Evolutionary conservation across 1,284 basidiomycete species (phyloP), one percentile per base, ranked within the genome.

Genomic region (Gymnopus androsaceus): DNA sequence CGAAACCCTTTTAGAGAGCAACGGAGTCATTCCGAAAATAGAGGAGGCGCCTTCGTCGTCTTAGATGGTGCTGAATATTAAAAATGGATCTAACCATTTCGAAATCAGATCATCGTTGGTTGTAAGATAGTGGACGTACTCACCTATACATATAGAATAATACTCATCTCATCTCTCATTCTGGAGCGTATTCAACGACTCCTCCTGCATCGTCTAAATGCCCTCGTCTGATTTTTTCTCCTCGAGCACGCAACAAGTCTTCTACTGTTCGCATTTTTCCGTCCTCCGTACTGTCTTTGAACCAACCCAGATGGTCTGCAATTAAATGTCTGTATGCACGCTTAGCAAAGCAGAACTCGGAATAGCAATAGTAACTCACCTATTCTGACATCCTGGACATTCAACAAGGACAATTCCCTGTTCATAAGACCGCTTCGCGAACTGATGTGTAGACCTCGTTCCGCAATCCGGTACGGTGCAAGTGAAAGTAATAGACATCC

Each of bases 261-360:
- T 96, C 94, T 2, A 97, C 76, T 1, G 88, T 96, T 58, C 76
- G 82, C 42, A 88, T 69, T 63, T 82, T 84, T 3, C 91, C 92
- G 3, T 85, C 85, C 57, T 86, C 76, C 0, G 88, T 92, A 45
- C 80, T 78, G 36, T 92, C 87, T 61, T 90, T 87, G 76, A 97
- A 97, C 95, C 95, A 97, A 1, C 92, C 92, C 14, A 97, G 72
- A 66, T 97, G 87, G 68, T 97, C 94, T 7, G 95, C 94, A 66
- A 95, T 94, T 17, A 94, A 75, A 72, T 94, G 92, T 44, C 92
- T 92, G 60, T 3, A 52, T 23, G 21, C 8, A n/a, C 23, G 11
- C 6, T 36, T 25, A 19, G 57, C 34, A 48, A 44, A 45, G 25
- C 11, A 42, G n/a, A n/a, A n/a, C 14, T 25, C 14, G 1, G 34